Evolutionary conservation across 2,329 filamentous ascomycete species (phyloP), one percentile per base, ranked within the genome.

Genomic region (Ophiocordyceps camponoti-leonardi): DNA sequence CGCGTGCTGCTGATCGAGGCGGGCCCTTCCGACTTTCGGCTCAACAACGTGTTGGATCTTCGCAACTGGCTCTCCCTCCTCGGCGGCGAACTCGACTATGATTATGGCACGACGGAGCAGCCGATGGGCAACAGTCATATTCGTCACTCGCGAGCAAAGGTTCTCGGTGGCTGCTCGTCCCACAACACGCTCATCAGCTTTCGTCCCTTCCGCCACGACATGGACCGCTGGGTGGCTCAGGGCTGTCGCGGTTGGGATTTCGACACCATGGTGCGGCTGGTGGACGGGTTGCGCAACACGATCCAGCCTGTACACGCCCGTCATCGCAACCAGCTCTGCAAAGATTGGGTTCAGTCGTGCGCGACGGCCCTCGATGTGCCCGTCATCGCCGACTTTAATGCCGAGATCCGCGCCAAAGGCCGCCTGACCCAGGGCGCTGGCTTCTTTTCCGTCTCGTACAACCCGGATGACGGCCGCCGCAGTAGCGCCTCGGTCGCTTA

Each of bases 111-210:
- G 39, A 86, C 80, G 43, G 86, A 93, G 66, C 87, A 94, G 68
- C 86, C 86, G 51, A 92, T 78, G 67, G 86, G 86, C 59, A 94
- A 94, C 71, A 92, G 84, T 47, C 75, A 86, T 67, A 94, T 94
- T 67, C 80, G 86, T 52, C 87, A 94, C 68, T 93, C 87, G 14
- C 81, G 87, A 50, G 87, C 87, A 51, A 94, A 94, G 70, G 86
- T 94, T 37, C 75, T 94, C 28, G 87, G 87, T 53, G 87, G 87
- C 53, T 94, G 87, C 72, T 93, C 86, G 41, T 90, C 83, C 48
- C 87, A 94, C 73, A 94, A 94, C 67, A 94, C 87, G 19, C 72
- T 94, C 56, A 94, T 94, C 63, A 92, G 84, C 18, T 94, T 94
- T 75, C 78, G 86, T 23, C 86, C 87, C 8, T 93, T 94, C 59